Conservation (phyloP, 1,284 basidiomycete genomes). For the Sparassis latifolia region DNA sequence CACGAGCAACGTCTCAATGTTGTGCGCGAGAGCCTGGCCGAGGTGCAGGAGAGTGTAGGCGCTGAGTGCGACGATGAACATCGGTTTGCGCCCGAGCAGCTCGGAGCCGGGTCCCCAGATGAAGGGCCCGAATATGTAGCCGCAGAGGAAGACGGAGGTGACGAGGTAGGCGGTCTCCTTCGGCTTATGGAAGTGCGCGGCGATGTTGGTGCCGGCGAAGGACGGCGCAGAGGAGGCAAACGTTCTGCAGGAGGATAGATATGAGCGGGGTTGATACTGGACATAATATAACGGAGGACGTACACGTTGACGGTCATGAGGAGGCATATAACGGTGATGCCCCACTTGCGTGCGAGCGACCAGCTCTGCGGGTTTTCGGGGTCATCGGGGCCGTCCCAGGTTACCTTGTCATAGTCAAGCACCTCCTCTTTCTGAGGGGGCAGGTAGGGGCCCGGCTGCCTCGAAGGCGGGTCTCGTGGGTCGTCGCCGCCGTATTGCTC, state of each 20-base stretch:
- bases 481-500: conserved; percentile 40
- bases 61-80: conserved; percentile 42
- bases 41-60: conserved; percentile 53
- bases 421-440: conserved; percentile 3
- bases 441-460: background rate
- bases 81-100: conserved; percentile 48
- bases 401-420: conserved; percentile 37
- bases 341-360: conserved; percentile 39
- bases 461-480: conserved; percentile 27
- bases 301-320: conserved; percentile 43
- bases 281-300: conserved; percentile 4
- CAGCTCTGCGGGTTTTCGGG: conserved; percentile 56
- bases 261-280: background rate
- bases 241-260: conserved; percentile 29
- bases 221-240: conserved; percentile 53
- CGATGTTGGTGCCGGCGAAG: conserved; percentile 29
- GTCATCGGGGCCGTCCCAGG: conserved; percentile 55
- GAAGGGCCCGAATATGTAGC: conserved; percentile 47
- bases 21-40: conserved; percentile 57
- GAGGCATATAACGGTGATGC: conserved; percentile 37
- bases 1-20: conserved; percentile 57
- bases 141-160: conserved; percentile 47
- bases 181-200: conserved; percentile 31
- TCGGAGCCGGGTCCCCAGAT: conserved; percentile 48
- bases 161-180: conserved; percentile 41